These are phyloP conservation scores for Podospora pseudopauciseta DNA, from an alignment of 495 filamentous ascomycete species.

Conservation along the genomic window DNA sequence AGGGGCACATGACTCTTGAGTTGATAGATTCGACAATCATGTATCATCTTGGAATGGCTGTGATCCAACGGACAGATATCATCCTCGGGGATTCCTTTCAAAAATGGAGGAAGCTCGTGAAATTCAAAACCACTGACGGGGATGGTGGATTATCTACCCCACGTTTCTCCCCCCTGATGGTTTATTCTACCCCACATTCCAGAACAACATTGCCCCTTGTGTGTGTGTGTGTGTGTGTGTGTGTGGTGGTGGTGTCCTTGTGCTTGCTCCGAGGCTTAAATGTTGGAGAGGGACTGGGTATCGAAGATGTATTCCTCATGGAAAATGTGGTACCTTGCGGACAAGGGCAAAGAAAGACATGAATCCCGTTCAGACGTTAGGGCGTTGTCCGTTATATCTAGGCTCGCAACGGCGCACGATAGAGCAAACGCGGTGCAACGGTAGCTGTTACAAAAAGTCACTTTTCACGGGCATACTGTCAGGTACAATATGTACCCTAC, in stretches of 20 bases:
- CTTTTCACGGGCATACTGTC: conserved; percentile 11
- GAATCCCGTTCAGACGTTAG: neutral
- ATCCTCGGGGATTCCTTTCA: too few relatives aligned
- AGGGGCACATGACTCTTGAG: neutral
- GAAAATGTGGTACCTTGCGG: neutral
- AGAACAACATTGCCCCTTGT: neutral
- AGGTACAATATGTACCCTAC: neutral
- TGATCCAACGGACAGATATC: too few relatives aligned
- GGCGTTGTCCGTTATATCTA: neutral
- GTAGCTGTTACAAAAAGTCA: neutral
- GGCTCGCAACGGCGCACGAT: neutral
- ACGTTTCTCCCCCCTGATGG: neutral
- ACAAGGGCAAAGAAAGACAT: neutral
- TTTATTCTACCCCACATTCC: neutral
- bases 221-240: neutral
- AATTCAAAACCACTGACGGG: too few relatives aligned
- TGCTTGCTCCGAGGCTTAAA: neutral
- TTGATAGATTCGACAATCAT: neutral
- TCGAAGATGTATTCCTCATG: too few relatives aligned
- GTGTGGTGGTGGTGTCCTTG: neutral
- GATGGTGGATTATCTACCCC: too few relatives aligned
- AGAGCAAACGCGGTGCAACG: neutral
- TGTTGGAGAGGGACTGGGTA: too few relatives aligned
- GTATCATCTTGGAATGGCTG: neutral
- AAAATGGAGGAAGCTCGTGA: too few relatives aligned